Evolutionary conservation across 139 green algal species (phyloP).

Genomic region (Volvox africanus): DNA sequence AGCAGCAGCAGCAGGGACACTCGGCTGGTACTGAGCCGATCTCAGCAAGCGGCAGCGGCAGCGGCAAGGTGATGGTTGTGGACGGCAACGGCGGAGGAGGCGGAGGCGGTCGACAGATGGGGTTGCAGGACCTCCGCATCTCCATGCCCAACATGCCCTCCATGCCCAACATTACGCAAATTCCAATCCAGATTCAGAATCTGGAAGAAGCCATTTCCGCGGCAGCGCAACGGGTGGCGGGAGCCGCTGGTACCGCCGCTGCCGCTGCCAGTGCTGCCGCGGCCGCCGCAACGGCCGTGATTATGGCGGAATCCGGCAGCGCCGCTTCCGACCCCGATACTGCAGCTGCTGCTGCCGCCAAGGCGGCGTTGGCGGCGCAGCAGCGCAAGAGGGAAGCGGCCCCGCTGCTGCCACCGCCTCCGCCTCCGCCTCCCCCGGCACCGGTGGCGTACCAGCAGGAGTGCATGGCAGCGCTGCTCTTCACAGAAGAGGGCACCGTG

Average conservation of each 20-base stretch:
- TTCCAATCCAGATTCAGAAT: constrained; percentile 18
- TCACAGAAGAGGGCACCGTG: constrained; percentile 18
- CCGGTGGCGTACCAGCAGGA: constrained; percentile 38
- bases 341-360: not conserved
- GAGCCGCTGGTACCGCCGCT: constrained; percentile 33
- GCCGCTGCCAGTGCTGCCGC: constrained; percentile 45
- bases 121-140: constrained; percentile 7
- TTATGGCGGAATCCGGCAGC: constrained; percentile 7
- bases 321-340: not conserved
- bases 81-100: not conserved
- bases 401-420: not conserved
- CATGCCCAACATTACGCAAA: constrained; percentile 10
- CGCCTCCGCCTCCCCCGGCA: not conserved
- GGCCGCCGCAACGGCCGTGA: constrained; percentile 23
- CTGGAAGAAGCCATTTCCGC: constrained; percentile 25
- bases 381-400: not conserved
- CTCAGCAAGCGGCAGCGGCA: not conserved
- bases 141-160: constrained; percentile 10
- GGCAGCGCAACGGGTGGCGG: constrained; percentile 8
- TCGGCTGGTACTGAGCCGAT: not conserved
- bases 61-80: not conserved
- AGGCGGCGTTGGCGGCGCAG: no score
- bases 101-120: not conserved
- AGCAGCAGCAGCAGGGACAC: no score
- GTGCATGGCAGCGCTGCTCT: constrained; percentile 47